Conservation (phyloP, 257 asterid genomes). For the Jasminum sambac region DNA sequence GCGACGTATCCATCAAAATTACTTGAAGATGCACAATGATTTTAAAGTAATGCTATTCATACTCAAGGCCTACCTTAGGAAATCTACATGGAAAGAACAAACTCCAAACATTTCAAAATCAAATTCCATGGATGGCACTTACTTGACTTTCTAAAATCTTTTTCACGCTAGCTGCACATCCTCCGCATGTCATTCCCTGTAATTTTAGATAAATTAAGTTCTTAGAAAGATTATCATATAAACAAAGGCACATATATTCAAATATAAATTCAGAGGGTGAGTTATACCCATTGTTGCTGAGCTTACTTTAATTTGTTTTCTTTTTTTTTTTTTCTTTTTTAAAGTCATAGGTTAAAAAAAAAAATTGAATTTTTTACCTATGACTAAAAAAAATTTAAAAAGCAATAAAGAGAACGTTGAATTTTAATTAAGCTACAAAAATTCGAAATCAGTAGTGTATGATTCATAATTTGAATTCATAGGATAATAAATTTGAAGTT, state of each 20-base stretch:
- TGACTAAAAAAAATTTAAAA: too few species aligned
- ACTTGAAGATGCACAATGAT: slow-evolving; percentile 1
- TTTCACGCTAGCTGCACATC: slow-evolving; percentile 69
- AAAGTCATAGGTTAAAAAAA: neutral
- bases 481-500: too few species aligned
- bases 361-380: too few species aligned
- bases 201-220: slow-evolving; percentile 16
- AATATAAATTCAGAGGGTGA: neutral
- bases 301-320: neutral
- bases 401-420: too few species aligned
- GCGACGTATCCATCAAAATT: neutral
- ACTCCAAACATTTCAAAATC: too few species aligned
- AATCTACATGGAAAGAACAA: too few species aligned
- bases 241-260: neutral
- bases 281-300: neutral
- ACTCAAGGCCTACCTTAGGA: too few species aligned
- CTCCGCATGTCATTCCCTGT: slow-evolving; percentile 81
- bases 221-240: neutral
- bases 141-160: slow-evolving; percentile 70
- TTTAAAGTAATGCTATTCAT: neutral
- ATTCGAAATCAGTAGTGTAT: too few species aligned
- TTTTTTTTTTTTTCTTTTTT: neutral
- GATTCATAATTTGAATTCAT: too few species aligned
- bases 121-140: slow-evolving; percentile 15
- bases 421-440: too few species aligned